phyloP scores from a whole-genome alignment of 768 basidiomycete species.

The Naganishia kalamii region DNA sequence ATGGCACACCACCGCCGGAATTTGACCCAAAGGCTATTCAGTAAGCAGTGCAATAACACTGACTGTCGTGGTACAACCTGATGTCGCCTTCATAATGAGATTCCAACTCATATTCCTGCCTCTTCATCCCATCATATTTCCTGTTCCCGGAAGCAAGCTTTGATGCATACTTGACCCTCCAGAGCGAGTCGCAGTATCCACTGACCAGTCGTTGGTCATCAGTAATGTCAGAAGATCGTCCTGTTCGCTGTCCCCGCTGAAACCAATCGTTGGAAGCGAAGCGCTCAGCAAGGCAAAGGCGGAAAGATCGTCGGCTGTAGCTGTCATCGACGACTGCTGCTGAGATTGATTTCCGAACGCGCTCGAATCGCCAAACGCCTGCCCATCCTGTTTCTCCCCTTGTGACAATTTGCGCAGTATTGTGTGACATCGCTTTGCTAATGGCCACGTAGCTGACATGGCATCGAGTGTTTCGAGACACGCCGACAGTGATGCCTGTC shows the following conservation, averaged over 20 bases:
- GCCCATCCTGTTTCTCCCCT: not conserved
- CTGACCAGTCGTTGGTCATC: constrained; percentile 13
- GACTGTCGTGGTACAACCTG: no score
- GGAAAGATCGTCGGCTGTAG: not conserved
- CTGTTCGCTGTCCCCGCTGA: constrained; percentile 3
- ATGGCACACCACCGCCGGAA: no score
- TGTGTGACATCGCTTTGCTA: constrained; percentile 18
- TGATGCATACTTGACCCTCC: not conserved
- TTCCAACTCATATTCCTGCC: not conserved
- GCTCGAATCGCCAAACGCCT: not conserved
- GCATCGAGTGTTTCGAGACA: constrained; percentile 19
- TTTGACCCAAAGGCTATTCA: no score
- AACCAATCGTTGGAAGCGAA: constrained; percentile 1
- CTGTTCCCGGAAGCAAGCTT: not conserved
- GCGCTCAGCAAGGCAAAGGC: not conserved
- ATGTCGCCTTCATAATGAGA: no score
- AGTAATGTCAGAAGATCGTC: constrained; percentile 7
- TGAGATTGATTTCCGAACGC: not conserved
- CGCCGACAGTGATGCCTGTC: constrained; percentile 15
- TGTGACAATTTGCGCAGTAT: constrained; percentile 2
- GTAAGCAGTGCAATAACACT: no score
- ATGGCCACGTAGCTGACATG: constrained; percentile 23
- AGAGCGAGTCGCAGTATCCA: not conserved
- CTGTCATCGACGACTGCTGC: not conserved
- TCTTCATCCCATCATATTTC: constrained; percentile 1